These are phyloP conservation scores for Zygoascus meyerae DNA, from an alignment of 1,139 yeast genomes.

Conservation along the genomic window DNA sequence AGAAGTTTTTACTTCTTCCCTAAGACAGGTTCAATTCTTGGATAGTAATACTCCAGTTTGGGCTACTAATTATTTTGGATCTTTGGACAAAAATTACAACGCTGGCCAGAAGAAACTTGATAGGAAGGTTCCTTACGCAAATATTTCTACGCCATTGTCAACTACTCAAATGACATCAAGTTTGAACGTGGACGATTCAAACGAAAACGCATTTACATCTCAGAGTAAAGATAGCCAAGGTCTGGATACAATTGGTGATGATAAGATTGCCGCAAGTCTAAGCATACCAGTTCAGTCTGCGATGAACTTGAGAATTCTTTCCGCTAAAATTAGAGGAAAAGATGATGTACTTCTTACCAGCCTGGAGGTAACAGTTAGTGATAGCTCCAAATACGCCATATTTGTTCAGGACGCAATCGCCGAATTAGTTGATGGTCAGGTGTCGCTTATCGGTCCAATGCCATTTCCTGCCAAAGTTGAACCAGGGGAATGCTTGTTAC, in stretches of 20 bases:
- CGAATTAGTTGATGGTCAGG: constrained; percentile 40
- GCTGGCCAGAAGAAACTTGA: constrained; percentile 2
- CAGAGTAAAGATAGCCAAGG: constrained; percentile 7
- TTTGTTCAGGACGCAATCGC: constrained; percentile 37
- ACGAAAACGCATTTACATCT: constrained; percentile 7
- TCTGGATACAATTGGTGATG: neutral
- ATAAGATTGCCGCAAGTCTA: constrained; percentile 1
- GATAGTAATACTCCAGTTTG: constrained; percentile 5
- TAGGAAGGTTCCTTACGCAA: neutral
- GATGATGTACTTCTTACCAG: constrained; percentile 48
- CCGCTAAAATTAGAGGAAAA: constrained; percentile 53
- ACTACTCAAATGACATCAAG: neutral
- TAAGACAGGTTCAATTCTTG: constrained; percentile 3
- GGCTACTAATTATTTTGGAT: constrained; percentile 6
- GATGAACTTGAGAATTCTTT: constrained; percentile 50
- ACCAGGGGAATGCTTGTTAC: constrained; percentile 32
- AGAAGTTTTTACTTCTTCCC: neutral
- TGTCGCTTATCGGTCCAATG: constrained; percentile 33
- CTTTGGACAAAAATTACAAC: constrained; percentile 7
- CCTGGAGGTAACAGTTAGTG: constrained; percentile 48
- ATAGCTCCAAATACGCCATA: constrained; percentile 32
- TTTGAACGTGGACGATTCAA: neutral
- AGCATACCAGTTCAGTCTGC: constrained; percentile 44
- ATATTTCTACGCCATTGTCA: neutral
- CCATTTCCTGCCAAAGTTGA: constrained; percentile 30